Percentiles rank a stretch among this genome's conserved stretches.
phyloP scores from a whole-genome alignment of 805 yeast genomes.

The Candida nemodendra region DNA sequence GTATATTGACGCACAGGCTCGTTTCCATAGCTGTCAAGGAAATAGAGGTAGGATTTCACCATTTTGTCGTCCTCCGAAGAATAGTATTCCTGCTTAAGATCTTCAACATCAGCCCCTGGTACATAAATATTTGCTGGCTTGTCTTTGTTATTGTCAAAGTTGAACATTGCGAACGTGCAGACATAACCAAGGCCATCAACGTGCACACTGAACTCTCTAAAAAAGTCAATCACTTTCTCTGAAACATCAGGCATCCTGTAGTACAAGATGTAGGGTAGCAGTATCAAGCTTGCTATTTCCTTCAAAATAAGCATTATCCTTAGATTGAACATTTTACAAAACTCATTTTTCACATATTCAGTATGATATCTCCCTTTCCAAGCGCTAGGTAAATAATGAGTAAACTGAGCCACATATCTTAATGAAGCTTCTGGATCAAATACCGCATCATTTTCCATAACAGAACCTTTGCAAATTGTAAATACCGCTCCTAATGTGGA shows the following conservation, averaged over 20 bases:
- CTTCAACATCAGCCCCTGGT: conserved; percentile 25
- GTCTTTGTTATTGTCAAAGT: conserved; percentile 59
- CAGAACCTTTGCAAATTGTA: conserved; percentile 74
- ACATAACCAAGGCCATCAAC: conserved; percentile 95
- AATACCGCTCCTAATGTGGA: conserved; percentile 85
- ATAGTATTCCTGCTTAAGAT: conserved; percentile 39
- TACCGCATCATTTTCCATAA: conserved; percentile 60
- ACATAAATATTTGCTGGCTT: conserved; percentile 16
- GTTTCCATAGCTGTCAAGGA: conserved; percentile 77
- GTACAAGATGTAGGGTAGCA: conserved; percentile 91
- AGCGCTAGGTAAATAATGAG: conserved; percentile 83
- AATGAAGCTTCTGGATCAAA: conserved; percentile 93
- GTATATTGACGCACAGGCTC: conserved; percentile 29
- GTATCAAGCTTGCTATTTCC: conserved; percentile 76
- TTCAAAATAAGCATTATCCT: conserved; percentile 66
- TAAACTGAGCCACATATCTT: conserved; percentile 74
- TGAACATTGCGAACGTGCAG: conserved; percentile 91
- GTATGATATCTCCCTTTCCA: conserved; percentile 90
- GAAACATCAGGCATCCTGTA: conserved; percentile 71
- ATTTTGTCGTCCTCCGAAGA: conserved; percentile 75
- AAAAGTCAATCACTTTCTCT: conserved; percentile 82
- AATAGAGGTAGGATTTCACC: conserved; percentile 87
- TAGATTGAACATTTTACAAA: conserved; percentile 73
- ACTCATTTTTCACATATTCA: conserved; percentile 78
- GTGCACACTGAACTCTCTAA: conserved; percentile 84